phyloP scores from a whole-genome alignment of 75 land plant genomes.

The Picea glauca region DNA sequence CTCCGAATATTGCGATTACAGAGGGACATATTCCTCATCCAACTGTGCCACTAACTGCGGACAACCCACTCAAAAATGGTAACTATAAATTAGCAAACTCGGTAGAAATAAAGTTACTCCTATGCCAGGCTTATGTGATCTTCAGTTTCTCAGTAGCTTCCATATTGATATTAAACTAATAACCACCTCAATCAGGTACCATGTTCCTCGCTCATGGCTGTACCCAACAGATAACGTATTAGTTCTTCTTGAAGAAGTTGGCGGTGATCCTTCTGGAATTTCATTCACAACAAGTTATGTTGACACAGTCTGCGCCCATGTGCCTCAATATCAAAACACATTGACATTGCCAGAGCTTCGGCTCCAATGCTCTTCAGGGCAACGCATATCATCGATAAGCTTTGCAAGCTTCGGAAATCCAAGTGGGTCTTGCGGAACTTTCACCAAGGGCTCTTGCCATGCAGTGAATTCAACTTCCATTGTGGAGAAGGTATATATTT shows the following conservation, averaged over 20 bases:
- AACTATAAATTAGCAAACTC: background rate
- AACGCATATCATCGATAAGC: conserved; percentile 22
- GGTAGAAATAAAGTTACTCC: too few species aligned
- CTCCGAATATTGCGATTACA: conserved; percentile 19
- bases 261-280: conserved; percentile 23
- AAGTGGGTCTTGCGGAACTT: conserved; percentile 24
- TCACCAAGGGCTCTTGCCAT: conserved; percentile 29
- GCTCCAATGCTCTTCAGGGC: conserved; percentile 53
- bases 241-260: conserved; percentile 21
- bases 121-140: too few species aligned
- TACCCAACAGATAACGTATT: conserved; percentile 15
- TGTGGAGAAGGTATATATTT: conserved; percentile 20
- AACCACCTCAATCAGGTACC: conserved; percentile 18
- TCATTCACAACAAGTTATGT: conserved; percentile 16
- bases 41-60: conserved; percentile 25
- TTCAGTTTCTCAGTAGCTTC: too few species aligned
- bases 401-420: conserved; percentile 46
- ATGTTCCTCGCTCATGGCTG: conserved; percentile 27
- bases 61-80: conserved; percentile 17
- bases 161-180: too few species aligned
- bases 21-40: conserved; percentile 16
- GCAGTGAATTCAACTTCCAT: conserved; percentile 8
- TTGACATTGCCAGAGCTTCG: too few species aligned
- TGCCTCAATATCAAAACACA: too few species aligned
- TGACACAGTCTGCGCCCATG: too few species aligned